phyloP scores from a whole-genome alignment of 305 asterid genomes.

The Fraxinus angustifolia region DNA sequence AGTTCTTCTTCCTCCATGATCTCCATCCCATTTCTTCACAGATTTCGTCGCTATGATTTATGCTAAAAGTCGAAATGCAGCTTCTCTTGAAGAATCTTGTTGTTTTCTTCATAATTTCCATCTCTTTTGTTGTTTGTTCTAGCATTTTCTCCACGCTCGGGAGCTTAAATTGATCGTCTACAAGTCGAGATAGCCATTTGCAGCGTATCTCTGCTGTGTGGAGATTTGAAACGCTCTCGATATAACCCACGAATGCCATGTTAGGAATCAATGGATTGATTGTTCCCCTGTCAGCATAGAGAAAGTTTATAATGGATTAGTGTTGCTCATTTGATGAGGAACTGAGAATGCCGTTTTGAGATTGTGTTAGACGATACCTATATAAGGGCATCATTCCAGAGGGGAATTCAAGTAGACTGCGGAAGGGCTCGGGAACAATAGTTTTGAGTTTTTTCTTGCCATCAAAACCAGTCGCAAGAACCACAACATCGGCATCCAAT shows the following conservation, averaged over 20 bases:
- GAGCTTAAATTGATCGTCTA: slow-evolving; percentile 52
- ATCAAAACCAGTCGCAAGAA: slow-evolving; percentile 79
- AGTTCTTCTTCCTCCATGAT: slow-evolving; percentile 67
- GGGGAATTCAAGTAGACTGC: slow-evolving; percentile 50
- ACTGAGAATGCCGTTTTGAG: neutral
- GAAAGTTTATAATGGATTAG: neutral
- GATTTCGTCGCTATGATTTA: slow-evolving; percentile 74
- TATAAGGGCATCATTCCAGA: slow-evolving; percentile 71
- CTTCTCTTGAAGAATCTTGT: slow-evolving; percentile 79
- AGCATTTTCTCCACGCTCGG: slow-evolving; percentile 66
- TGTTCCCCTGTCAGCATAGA: slow-evolving; percentile 54
- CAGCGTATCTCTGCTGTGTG: slow-evolving; percentile 87
- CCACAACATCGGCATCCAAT: slow-evolving; percentile 75
- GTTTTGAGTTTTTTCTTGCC: slow-evolving; percentile 60
- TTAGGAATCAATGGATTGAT: slow-evolving; percentile 78
- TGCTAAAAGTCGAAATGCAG: slow-evolving; percentile 85
- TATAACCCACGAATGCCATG: slow-evolving; percentile 74
- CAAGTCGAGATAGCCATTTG: slow-evolving; percentile 67
- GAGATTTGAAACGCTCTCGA: slow-evolving; percentile 82
- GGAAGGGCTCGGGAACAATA: slow-evolving; percentile 68
- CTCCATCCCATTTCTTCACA: slow-evolving; percentile 91
- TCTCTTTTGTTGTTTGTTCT: slow-evolving; percentile 49
- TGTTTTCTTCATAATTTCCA: slow-evolving; percentile 67
- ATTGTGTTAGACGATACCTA: slow-evolving; percentile 34
- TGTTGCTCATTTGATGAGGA: neutral